Conservation (phyloP, 345 rosid species). For the Populus alba region DNA sequence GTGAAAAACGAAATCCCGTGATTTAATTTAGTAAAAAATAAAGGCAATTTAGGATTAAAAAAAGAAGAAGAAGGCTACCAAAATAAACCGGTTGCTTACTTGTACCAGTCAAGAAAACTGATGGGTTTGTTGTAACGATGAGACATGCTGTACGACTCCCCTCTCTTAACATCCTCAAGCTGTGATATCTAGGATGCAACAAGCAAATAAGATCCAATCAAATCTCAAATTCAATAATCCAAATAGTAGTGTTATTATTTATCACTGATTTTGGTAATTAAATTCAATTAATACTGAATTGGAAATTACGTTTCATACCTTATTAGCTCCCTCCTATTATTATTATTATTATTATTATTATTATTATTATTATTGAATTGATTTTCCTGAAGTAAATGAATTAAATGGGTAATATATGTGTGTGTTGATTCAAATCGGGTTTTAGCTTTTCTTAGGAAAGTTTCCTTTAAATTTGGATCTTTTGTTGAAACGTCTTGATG, state of each 20-base stretch:
- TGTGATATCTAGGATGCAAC: slow-evolving; percentile 10
- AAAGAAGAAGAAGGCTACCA: slow-evolving; percentile 11
- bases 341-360: neutral
- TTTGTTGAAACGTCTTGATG: slow-evolving; percentile 38
- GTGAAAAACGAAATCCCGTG: neutral
- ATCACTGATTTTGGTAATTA: neutral
- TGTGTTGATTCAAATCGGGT: neutral
- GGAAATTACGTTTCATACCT: neutral
- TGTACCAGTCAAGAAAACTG: slow-evolving; percentile 33
- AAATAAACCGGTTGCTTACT: slow-evolving; percentile 27
- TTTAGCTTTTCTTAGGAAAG: slow-evolving; percentile 10
- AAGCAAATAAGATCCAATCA: neutral
- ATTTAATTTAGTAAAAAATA: neutral
- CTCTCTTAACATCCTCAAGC: neutral
- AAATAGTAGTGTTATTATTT: neutral
- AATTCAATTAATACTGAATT: neutral
- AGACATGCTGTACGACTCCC: slow-evolving; percentile 14
- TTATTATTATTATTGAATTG: neutral
- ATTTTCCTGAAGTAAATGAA: neutral
- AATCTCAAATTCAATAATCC: neutral
- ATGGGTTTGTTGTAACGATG: slow-evolving; percentile 47
- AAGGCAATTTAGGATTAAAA: slow-evolving; percentile 24
- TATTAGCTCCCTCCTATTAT: neutral
- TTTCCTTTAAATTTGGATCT: slow-evolving; percentile 46
- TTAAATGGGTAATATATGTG: neutral